Evolutionary conservation across 2,329 filamentous ascomycete species (phyloP).

Genomic region (Nannizziopsis barbatae): DNA sequence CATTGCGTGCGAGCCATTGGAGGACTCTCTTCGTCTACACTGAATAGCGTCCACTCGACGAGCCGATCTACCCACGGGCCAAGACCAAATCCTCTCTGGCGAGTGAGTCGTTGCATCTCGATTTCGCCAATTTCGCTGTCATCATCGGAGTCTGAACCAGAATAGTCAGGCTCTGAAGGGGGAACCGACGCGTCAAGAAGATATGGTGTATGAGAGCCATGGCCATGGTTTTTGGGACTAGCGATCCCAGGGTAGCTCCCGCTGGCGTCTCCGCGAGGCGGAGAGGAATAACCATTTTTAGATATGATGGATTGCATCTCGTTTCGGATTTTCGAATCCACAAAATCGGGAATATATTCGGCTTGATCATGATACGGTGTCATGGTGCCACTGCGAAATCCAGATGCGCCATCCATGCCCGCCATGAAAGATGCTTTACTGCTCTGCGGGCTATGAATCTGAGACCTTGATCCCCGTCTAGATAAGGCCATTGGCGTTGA

Average conservation of each 20-base stretch:
- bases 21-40: slow-evolving; percentile 38
- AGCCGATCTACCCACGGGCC: slow-evolving; percentile 48
- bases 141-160: slow-evolving; percentile 18
- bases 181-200: slow-evolving; percentile 15
- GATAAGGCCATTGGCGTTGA: slow-evolving; percentile 28
- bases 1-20: slow-evolving; percentile 3
- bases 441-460: slow-evolving; percentile 23
- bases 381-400: slow-evolving; percentile 16
- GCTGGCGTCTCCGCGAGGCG: neutral
- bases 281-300: neutral
- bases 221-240: slow-evolving; percentile 16
- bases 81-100: slow-evolving; percentile 44
- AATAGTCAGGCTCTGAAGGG: slow-evolving; percentile 17
- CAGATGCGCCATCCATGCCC: neutral
- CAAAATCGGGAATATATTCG: slow-evolving; percentile 39
- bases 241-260: slow-evolving; percentile 11
- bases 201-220: slow-evolving; percentile 14
- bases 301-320: slow-evolving; percentile 27
- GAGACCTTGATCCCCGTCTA: slow-evolving; percentile 26
- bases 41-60: slow-evolving; percentile 48
- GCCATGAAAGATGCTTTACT: slow-evolving; percentile 30
- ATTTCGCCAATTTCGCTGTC: slow-evolving; percentile 40
- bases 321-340: slow-evolving; percentile 34
- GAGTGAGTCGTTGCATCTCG: slow-evolving; percentile 43
- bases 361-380: slow-evolving; percentile 16